phyloP scores from a whole-genome alignment of 805 yeast species.

The Dipodascus geniculatus region DNA sequence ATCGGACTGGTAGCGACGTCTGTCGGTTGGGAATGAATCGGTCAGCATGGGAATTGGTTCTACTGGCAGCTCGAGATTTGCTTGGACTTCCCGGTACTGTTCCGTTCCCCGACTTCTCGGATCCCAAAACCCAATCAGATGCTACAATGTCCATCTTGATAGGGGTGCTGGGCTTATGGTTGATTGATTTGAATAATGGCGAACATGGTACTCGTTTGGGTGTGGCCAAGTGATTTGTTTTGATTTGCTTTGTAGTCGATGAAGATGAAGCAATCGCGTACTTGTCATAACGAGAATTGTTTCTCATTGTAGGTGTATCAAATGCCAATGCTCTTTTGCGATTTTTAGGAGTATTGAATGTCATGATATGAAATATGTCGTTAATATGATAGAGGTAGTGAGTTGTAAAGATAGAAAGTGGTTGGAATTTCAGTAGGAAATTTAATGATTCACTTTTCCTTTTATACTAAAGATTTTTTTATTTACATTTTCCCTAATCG shows the following conservation, averaged over 20 bases:
- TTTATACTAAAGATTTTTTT: not conserved
- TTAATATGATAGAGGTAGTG: no score
- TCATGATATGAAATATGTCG: not conserved
- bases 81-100: conserved; percentile 19
- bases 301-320: not conserved
- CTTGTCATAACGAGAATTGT: not conserved
- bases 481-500: not conserved
- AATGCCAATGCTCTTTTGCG: not conserved
- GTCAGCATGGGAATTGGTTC: conserved; percentile 29
- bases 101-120: conserved; percentile 23
- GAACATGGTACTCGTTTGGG: conserved; percentile 7
- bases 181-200: conserved; percentile 12
- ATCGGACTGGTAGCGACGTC: conserved; percentile 35
- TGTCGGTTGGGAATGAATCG: conserved; percentile 52
- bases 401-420: not conserved
- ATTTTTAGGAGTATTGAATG: not conserved
- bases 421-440: not conserved
- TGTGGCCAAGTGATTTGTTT: not conserved
- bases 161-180: conserved; percentile 25
- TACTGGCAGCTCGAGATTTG: conserved; percentile 16
- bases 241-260: not conserved
- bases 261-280: not conserved
- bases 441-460: not conserved
- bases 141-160: conserved; percentile 35
- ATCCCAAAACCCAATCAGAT: conserved; percentile 27